Conservation (phyloP, 768 basidiomycete genomes). For the Termitomyces sp. region DNA sequence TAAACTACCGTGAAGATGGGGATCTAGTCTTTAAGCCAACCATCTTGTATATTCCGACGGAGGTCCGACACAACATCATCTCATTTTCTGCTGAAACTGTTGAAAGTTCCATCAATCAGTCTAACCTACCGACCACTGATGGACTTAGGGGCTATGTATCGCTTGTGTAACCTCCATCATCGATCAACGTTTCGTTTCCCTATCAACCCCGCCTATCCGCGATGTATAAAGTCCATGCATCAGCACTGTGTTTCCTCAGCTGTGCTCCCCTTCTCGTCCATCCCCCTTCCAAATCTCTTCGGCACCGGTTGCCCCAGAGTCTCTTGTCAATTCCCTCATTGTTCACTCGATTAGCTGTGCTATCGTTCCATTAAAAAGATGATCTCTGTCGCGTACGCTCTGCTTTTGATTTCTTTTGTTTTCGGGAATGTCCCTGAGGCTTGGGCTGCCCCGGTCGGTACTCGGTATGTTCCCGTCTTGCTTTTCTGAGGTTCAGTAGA, state of each 20-base stretch:
- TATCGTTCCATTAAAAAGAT: not conserved
- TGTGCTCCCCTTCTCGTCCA: slow-evolving; percentile 12
- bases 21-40: not conserved
- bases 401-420: slow-evolving; percentile 8
- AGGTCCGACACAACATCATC: not conserved
- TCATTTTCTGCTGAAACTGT: no score
- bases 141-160: not conserved
- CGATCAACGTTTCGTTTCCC: not conserved
- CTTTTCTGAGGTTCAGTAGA: not conserved
- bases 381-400: slow-evolving; percentile 12
- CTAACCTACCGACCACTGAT: not conserved
- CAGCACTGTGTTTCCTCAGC: slow-evolving; percentile 6
- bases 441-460: slow-evolving; percentile 11
- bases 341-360: slow-evolving; percentile 11
- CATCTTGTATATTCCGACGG: not conserved
- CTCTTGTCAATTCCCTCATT: not conserved
- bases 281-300: slow-evolving; percentile 9
- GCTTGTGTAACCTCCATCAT: no score
- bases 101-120: not conserved
- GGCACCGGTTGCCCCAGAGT: slow-evolving; percentile 18
- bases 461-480: slow-evolving; percentile 1
- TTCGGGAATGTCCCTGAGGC: slow-evolving; percentile 5
- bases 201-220: slow-evolving; percentile 1
- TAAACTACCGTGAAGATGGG: no score
- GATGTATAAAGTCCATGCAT: slow-evolving; percentile 2